Conservation (phyloP, 441 rosid species). For the Theobroma grandiflorum region DNA sequence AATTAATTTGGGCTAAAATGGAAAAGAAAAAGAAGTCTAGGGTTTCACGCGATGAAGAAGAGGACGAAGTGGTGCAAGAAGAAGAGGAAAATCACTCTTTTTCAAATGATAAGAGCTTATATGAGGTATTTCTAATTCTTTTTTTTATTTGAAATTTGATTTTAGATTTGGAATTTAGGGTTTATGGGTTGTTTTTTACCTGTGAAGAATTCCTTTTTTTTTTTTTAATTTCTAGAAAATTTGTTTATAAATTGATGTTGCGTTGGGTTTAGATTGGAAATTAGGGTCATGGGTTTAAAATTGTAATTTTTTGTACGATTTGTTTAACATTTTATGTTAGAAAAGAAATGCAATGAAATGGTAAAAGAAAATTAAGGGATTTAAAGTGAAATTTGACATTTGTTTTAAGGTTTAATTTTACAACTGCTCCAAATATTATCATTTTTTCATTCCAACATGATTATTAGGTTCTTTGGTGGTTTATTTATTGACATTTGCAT, state of each 20-base stretch:
- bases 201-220: background rate
- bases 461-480: background rate
- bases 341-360: background rate
- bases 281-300: background rate
- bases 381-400: background rate
- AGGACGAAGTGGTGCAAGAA: conserved; percentile 40
- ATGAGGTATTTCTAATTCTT: conserved; percentile 55
- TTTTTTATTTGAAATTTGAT: background rate
- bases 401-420: background rate
- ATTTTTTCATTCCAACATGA: background rate
- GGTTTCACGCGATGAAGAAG: conserved; percentile 53
- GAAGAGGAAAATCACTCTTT: conserved; percentile 39
- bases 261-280: background rate
- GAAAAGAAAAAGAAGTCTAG: conserved; percentile 65
- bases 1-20: conserved; percentile 42
- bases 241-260: background rate
- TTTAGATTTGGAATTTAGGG: conserved; percentile 23
- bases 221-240: background rate
- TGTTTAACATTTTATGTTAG: background rate
- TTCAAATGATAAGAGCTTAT: conserved; percentile 50
- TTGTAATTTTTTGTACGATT: too few species aligned
- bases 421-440: background rate
- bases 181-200: background rate
- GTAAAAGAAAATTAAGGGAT: background rate
- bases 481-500: background rate